phyloP scores from a whole-genome alignment of 1,284 basidiomycete genomes.

The Ganoderma leucocontextum region DNA sequence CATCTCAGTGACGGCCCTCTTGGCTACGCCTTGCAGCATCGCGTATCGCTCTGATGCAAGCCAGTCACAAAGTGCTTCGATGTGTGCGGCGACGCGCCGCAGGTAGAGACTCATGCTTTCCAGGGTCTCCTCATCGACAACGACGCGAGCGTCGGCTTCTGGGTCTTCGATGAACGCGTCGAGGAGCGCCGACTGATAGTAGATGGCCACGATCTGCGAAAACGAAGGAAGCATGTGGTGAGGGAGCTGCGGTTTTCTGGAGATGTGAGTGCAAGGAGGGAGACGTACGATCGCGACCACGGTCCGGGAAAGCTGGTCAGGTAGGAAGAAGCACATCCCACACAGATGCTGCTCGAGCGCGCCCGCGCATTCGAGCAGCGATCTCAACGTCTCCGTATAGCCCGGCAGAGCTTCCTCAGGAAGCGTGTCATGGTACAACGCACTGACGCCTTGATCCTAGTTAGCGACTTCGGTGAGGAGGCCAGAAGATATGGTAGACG shows the following conservation, averaged over 20 bases:
- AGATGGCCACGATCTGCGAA: conserved; percentile 18
- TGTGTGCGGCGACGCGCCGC: conserved; percentile 7
- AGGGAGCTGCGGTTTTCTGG: background rate
- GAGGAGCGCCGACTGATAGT: conserved; percentile 15
- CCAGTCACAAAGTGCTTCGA: conserved; percentile 11
- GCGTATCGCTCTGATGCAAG: background rate
- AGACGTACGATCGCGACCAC: conserved; percentile 27
- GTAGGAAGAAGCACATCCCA: conserved; percentile 17
- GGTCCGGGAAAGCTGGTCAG: conserved; percentile 7
- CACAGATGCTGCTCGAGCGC: conserved; percentile 21
- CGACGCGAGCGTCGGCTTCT: background rate
- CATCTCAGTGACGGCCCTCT: background rate
- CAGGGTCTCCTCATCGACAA: conserved; percentile 12
- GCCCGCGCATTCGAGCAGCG: conserved; percentile 21
- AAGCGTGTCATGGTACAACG: conserved; percentile 8
- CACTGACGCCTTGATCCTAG: background rate
- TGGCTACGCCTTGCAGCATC: background rate
- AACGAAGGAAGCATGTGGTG: too few species aligned
- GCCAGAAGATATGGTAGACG: conserved; percentile 7
- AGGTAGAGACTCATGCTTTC: conserved; percentile 19
- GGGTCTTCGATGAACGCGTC: background rate
- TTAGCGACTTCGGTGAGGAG: background rate
- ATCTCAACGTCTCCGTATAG: background rate
- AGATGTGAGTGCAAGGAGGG: background rate
- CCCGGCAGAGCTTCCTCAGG: background rate